phyloP scores from a whole-genome alignment of 768 basidiomycete species.

The Guyanaporus albipodus region DNA sequence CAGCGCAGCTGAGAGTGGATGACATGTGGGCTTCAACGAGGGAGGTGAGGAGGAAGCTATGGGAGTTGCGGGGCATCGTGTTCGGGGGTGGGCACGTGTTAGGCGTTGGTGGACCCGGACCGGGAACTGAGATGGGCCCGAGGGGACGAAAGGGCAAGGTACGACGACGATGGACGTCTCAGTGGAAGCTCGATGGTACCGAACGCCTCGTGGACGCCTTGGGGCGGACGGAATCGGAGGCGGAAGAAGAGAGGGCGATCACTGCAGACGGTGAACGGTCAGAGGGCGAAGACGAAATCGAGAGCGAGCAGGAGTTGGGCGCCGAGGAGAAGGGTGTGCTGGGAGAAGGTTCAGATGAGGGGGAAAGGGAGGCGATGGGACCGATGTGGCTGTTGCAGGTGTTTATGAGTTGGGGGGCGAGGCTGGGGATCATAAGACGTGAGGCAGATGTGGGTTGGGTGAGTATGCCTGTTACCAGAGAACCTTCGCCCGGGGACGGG shows the following conservation, averaged over 20 bases:
- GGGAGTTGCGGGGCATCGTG: constrained; percentile 62
- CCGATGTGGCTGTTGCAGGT: constrained; percentile 76
- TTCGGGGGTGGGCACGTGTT: constrained; percentile 58
- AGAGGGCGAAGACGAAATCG: constrained; percentile 28
- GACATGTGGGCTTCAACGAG: constrained; percentile 66
- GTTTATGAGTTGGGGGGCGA: constrained; percentile 74
- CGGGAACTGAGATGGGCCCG: constrained; percentile 44
- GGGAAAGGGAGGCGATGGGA: constrained; percentile 56
- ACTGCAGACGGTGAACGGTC: constrained; percentile 28
- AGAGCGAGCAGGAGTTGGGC: constrained; percentile 28
- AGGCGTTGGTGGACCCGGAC: constrained; percentile 36
- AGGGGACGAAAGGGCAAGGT: constrained; percentile 50
- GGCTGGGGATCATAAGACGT: constrained; percentile 45
- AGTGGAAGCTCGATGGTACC: constrained; percentile 66
- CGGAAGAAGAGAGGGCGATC: constrained; percentile 57
- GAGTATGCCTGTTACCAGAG: constrained; percentile 14
- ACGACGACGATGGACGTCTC: constrained; percentile 35
- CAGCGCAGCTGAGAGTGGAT: constrained; percentile 60
- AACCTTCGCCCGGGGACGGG: constrained; percentile 13
- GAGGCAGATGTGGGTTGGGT: constrained; percentile 18
- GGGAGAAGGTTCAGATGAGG: constrained; percentile 28
- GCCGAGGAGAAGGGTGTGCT: constrained; percentile 10
- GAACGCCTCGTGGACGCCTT: constrained; percentile 60
- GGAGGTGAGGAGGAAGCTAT: constrained; percentile 57
- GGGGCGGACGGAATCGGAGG: constrained; percentile 75